phyloP scores from a whole-genome alignment of 129 eudicot species.

The Escallonia herrerae region DNA sequence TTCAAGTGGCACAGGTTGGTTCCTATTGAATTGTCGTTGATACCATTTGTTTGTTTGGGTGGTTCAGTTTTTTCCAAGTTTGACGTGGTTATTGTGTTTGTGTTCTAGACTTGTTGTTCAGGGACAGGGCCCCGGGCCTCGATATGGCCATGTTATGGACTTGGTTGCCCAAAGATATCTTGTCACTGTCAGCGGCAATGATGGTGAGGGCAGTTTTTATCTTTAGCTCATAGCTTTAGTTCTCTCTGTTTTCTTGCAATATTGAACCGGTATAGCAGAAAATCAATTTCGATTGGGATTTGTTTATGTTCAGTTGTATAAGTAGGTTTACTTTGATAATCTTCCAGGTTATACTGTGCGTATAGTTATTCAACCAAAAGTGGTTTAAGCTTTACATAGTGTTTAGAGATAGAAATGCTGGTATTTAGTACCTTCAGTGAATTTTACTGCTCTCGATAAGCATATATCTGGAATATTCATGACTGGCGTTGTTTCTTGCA shows the following conservation, averaged over 20 bases:
- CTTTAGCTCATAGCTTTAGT: neutral
- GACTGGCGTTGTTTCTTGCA: too few species aligned
- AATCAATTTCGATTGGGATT: too few species aligned
- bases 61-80: constrained; percentile 4
- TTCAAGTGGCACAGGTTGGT: constrained; percentile 90
- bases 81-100: constrained; percentile 18
- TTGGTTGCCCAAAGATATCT: constrained; percentile 95
- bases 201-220: constrained; percentile 51
- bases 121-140: constrained; percentile 94
- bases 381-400: too few species aligned
- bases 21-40: neutral
- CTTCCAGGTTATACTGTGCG: too few species aligned
- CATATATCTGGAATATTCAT: too few species aligned
- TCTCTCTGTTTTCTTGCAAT: neutral
- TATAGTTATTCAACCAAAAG: too few species aligned
- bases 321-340: too few species aligned
- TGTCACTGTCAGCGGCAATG: constrained; percentile 93
- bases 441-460: too few species aligned
- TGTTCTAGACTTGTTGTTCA: constrained; percentile 88
- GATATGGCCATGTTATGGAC: constrained; percentile 98
- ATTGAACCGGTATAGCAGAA: too few species aligned
- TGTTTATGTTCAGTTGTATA: too few species aligned
- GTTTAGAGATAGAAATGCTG: too few species aligned
- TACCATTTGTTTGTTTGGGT: neutral
- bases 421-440: too few species aligned